A percentile compares a stretch with the other conserved stretches of the same genome.
These are phyloP conservation scores for Mucuna pruriens DNA, from an alignment of 306 rosid species.

Conservation along the genomic window DNA sequence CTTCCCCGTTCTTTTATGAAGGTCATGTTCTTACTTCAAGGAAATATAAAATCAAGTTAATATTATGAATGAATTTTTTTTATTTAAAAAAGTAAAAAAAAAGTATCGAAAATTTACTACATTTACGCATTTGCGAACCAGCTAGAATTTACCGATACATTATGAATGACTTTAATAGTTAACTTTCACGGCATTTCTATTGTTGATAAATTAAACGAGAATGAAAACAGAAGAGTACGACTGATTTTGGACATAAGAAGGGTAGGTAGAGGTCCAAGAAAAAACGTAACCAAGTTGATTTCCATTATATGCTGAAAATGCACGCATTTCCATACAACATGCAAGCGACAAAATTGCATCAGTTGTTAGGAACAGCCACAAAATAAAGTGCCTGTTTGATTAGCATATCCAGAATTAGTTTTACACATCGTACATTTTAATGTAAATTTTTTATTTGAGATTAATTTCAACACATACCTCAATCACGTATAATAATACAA, in stretches of 20 bases:
- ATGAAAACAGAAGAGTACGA: neutral
- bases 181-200: neutral
- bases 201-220: neutral
- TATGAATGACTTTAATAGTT: neutral
- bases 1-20: neutral
- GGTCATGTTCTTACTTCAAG: neutral
- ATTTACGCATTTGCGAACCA: no score
- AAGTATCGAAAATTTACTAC: no score
- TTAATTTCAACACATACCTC: neutral
- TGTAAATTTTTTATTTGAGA: neutral
- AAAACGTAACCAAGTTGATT: neutral
- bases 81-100: no score
- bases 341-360: neutral
- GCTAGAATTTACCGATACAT: no score
- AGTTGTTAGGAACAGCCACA: neutral
- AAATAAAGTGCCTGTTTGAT: neutral
- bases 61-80: neutral
- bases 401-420: neutral
- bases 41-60: neutral
- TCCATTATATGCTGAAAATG: neutral
- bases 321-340: constrained; percentile 8
- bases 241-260: neutral
- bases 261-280: neutral
- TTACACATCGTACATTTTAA: neutral
- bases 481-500: neutral